A percentile compares a stretch with the other conserved stretches of the same genome.
Conservation (phyloP, 2,329 filamentous ascomycete species). For the Fusarium fracticaudum region DNA sequence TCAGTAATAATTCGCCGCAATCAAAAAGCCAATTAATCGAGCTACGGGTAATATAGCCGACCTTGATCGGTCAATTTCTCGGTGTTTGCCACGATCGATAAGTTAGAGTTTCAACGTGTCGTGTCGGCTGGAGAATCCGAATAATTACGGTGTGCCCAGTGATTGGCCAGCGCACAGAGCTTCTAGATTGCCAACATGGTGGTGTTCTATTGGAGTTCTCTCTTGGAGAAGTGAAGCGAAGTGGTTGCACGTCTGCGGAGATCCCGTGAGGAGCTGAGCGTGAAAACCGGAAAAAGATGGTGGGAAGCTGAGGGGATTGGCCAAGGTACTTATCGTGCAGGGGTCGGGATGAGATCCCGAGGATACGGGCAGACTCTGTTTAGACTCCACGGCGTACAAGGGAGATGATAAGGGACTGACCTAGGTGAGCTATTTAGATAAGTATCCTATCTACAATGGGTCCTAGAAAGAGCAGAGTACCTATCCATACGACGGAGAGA, state of each 20-base stretch:
- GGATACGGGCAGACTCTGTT: background rate
- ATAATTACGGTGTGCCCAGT: background rate
- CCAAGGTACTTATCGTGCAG: background rate
- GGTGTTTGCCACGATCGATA: background rate
- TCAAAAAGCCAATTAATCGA: background rate
- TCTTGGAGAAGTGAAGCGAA: slow-evolving; percentile 14
- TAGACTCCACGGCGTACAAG: background rate
- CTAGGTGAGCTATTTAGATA: slow-evolving; percentile 8
- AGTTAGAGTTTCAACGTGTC: background rate
- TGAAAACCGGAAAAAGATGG: background rate
- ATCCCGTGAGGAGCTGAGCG: slow-evolving; percentile 27
- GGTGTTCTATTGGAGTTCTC: slow-evolving; percentile 18
- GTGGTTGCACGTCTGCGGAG: slow-evolving; percentile 20
- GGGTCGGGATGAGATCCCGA: slow-evolving; percentile 13
- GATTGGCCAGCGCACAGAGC: background rate
- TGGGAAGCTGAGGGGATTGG: slow-evolving; percentile 11
- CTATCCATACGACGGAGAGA: background rate
- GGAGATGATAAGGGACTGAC: background rate
- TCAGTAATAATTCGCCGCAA: background rate
- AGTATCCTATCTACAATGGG: background rate
- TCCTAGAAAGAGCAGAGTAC: background rate
- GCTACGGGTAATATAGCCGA: background rate
- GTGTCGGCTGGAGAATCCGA: slow-evolving; percentile 4
- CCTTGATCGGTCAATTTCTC: background rate
- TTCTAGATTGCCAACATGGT: slow-evolving; percentile 12